These are phyloP conservation scores for Fusarium albidum DNA, from an alignment of 2,329 filamentous ascomycete species.

Conservation along the genomic window DNA sequence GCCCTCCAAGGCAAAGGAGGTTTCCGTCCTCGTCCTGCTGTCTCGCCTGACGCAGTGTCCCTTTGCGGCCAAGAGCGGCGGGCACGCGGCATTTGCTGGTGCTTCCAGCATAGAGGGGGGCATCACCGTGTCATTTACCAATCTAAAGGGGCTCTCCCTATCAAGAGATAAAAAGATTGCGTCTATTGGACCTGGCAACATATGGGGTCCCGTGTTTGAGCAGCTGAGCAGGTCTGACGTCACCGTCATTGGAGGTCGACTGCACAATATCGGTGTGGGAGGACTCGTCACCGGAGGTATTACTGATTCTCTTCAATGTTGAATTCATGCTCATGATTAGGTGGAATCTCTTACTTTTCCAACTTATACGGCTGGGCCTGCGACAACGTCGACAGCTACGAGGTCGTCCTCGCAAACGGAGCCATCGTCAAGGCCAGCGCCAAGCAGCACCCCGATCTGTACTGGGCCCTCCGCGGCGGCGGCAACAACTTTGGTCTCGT, in stretches of 20 bases:
- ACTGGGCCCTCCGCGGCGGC: conserved; percentile 52
- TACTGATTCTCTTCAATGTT: background rate
- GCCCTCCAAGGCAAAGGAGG: conserved; percentile 1
- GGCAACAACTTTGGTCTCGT: conserved; percentile 40
- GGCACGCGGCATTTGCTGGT: conserved; percentile 52
- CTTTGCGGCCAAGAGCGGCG: conserved; percentile 53
- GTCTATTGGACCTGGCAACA: conserved; percentile 48
- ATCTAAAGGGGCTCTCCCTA: conserved; percentile 45
- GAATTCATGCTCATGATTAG: too few species aligned
- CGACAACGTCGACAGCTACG: conserved; percentile 49
- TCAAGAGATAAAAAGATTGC: conserved; percentile 42
- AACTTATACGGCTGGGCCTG: conserved; percentile 50
- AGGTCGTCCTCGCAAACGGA: conserved; percentile 25
- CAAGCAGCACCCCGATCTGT: conserved; percentile 49
- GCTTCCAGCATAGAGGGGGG: conserved; percentile 48
- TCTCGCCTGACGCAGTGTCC: conserved; percentile 22
- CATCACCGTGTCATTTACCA: conserved; percentile 48
- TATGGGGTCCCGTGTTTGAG: conserved; percentile 51
- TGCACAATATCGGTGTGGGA: conserved; percentile 50
- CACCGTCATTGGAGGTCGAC: conserved; percentile 50
- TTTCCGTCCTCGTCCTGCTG: conserved; percentile 14
- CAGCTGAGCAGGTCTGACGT: conserved; percentile 44
- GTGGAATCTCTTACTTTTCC: conserved; percentile 54
- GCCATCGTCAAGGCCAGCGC: conserved; percentile 13
- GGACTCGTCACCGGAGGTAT: conserved; percentile 49